Base-by-base conservation (phyloP, 2,329 filamentous ascomycete species). In the Verticillium tricorpus region DNA sequence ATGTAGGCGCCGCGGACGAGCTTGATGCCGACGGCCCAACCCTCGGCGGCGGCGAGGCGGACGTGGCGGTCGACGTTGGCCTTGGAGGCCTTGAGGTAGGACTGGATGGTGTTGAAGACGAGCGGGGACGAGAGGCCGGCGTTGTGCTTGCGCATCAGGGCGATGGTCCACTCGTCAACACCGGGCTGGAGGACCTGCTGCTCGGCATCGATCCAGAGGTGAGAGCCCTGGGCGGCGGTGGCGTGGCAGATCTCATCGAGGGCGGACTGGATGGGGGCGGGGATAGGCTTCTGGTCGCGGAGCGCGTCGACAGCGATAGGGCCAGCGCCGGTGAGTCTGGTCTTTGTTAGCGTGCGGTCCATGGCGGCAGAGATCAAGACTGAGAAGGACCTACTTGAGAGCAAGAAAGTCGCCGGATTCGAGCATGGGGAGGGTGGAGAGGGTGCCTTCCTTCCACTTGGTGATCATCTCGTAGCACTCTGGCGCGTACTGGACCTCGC, bases 1-100 rank as follows among this genome's bases (percentile, higher is more conserved):
- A 86, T 76, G 69, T 87, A 86, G 17, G 83, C 84, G 25, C 83
- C 82, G 15, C 83, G 77, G 2, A 86, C 84, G 9, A 86, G 73
- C 69, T 87, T 86, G 60, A 85, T 72, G 17, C 84, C 84, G 0
- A 84, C 75, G 0, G 80, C 83, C 68, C 82, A 86, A 2, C 72
- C 73, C 34, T 81, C 76, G 2, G 78, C 71, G 7, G 72, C 66
- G 0, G 84, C 83, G 0, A 66, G 67, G 1, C 71, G 73, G 19
- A 87, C 74, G 63, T 86, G 81, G 31, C 71, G 65, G 0, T 76
- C 72, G 2, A 86, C 66, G 3, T 74, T 76, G 11, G 64, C 69
- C 0, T 77, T 70, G 1, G 79, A 82, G 58, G 72, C 72, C 69
- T 82, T 82, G 19, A 86, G 77, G 67, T 86, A 86, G 57, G 78